Evolutionary conservation across 768 basidiomycete species (phyloP), one percentile per base, ranked within the genome.

Genomic region (Thelephora ganbajun): DNA sequence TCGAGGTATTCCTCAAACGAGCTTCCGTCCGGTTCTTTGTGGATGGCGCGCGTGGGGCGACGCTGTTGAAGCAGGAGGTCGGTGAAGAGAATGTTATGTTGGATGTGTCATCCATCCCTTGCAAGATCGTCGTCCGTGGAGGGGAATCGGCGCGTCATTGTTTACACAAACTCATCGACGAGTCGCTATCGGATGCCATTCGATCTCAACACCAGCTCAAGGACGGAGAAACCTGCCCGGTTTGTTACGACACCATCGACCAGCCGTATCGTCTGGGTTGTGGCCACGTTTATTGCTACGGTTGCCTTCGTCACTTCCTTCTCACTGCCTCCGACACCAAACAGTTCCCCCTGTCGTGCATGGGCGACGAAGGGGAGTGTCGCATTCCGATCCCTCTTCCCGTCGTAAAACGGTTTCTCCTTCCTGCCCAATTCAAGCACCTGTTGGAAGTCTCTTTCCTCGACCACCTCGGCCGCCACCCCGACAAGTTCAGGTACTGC

Each of bases 401-500:
- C 16, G 54, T 65, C 22, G 61, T 75, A 44, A 63, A 66, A 2
- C 61, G 67, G 13, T 51, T 73, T 3, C 49, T 59, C 2, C 48
- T 53, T 11, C 54, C 54, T 6, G 52, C 35, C 4, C 67, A 71
- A 13, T 69, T 70, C 53, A 61, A 62, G 12, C 51, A 53, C 1
- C 60, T 79, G 18, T 56, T 76, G 33, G 63, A 63, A 34, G 56
- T 61, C 4, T 64, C 69, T 2, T 73, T 78, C 53, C 50, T 68
- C 6, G 52, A 66, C 1, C 61, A 72, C 57, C 61, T 79, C 44
- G 69, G 68, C 48, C 53, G 59, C 11, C 62, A 58, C 26, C 57
- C 65, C 1, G 54, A 65, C 23, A 66, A 68, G n/a, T 69, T 69
- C 52, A 69, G 69, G 50, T 74, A 73, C 60, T 81, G 78, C 56